These are phyloP conservation scores for Podaxis pistillaris DNA, from an alignment of 768 basidiomycete species.

Conservation along the genomic window DNA sequence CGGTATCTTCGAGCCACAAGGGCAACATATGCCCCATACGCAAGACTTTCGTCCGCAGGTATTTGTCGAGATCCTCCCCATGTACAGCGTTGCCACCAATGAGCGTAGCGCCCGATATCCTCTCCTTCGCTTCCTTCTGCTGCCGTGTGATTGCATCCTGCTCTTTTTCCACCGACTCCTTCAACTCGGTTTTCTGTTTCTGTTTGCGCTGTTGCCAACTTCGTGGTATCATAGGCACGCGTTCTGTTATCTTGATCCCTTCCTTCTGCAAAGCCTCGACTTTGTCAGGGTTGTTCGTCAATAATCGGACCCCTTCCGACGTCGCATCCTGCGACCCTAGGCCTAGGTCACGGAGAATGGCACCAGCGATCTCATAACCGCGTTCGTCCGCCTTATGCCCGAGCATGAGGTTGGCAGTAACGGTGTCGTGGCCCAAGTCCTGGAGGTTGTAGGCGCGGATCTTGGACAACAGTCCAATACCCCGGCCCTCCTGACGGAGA, in stretches of 20 bases:
- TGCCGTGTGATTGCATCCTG: constrained; percentile 18
- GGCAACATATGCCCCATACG: constrained; percentile 95
- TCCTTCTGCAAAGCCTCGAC: constrained; percentile 84
- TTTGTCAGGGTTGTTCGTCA: constrained; percentile 99
- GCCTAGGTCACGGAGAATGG: constrained; percentile 86
- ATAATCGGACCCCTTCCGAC: constrained; percentile 62
- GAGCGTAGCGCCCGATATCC: constrained; percentile 67
- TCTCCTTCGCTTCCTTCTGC: constrained; percentile 34
- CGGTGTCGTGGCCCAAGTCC: constrained; percentile 98
- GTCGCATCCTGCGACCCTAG: constrained; percentile 49
- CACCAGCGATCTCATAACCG: constrained; percentile 87
- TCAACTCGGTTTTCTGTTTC: constrained; percentile 28
- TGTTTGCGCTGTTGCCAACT: constrained; percentile 65
- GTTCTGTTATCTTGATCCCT: constrained; percentile 76
- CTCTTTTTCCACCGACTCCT: constrained; percentile 18
- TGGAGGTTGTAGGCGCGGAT: constrained; percentile 97
- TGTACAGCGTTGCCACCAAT: constrained; percentile 75
- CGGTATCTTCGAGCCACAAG: constrained; percentile 43
- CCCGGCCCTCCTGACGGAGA: constrained; percentile 95
- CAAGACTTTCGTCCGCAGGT: constrained; percentile 93
- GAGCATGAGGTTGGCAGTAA: constrained; percentile 92
- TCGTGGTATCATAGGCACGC: constrained; percentile 92
- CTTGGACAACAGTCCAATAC: constrained; percentile 94
- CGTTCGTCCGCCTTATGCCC: constrained; percentile 94
- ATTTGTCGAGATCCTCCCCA: constrained; percentile 90